These are phyloP conservation scores for Boletales sp. DNA, from an alignment of 768 basidiomycete species.

Conservation along the genomic window DNA sequence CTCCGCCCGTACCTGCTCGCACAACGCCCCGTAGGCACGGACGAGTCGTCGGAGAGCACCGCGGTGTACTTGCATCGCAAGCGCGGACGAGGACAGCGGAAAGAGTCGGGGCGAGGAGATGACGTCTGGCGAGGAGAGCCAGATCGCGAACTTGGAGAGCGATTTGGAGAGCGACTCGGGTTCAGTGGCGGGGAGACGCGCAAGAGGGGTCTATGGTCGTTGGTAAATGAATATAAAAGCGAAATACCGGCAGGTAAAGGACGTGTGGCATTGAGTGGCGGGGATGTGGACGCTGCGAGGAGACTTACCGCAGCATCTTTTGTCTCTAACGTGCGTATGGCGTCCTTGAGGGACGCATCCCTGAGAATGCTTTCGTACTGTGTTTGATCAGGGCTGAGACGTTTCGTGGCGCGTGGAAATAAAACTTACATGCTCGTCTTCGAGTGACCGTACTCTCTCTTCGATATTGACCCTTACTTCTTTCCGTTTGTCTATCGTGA, in stretches of 20 bases:
- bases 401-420: not conserved
- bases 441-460: constrained; percentile 56
- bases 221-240: not conserved
- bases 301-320: constrained; percentile 19
- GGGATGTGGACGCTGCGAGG: not conserved
- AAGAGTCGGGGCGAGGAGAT: constrained; percentile 78
- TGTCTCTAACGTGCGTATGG: constrained; percentile 19
- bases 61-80: constrained; percentile 72
- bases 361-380: constrained; percentile 24
- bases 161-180: constrained; percentile 59
- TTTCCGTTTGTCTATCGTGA: constrained; percentile 58
- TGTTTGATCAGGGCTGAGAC: too few relatives aligned
- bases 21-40: constrained; percentile 66
- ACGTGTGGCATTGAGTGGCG: not conserved
- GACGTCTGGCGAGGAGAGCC: constrained; percentile 81
- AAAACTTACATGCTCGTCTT: constrained; percentile 76
- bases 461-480: constrained; percentile 61
- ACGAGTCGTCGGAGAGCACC: constrained; percentile 68
- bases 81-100: constrained; percentile 60
- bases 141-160: constrained; percentile 70
- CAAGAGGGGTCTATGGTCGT: constrained; percentile 60
- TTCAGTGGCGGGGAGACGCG: constrained; percentile 60
- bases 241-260: not conserved
- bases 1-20: constrained; percentile 70
- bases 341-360: constrained; percentile 27